A percentile compares a stretch with the other conserved stretches of the same genome.
These are phyloP conservation scores for Alternaria sp. DNA, from an alignment of 2,329 filamentous ascomycete species.

Conservation along the genomic window DNA sequence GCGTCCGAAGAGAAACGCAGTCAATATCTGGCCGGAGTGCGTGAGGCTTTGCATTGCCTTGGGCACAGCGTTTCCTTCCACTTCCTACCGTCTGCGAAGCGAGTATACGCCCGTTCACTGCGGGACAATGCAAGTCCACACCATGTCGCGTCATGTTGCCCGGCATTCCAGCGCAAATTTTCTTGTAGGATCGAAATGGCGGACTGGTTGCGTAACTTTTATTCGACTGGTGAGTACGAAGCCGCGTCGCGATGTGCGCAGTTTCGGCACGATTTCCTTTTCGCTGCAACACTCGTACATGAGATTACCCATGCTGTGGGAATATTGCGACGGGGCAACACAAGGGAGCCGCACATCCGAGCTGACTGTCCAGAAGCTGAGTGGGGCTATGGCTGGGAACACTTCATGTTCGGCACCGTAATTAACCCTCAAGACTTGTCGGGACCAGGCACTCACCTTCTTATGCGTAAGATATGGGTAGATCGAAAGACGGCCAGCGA, in stretches of 20 bases:
- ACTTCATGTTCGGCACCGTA: slow-evolving; percentile 43
- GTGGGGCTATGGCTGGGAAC: slow-evolving; percentile 47
- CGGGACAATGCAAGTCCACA: slow-evolving; percentile 2
- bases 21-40: slow-evolving; percentile 23
- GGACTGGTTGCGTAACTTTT: slow-evolving; percentile 25
- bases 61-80: slow-evolving; percentile 30
- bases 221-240: slow-evolving; percentile 26
- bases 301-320: slow-evolving; percentile 46
- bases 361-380: slow-evolving; percentile 36
- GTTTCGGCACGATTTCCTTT: slow-evolving; percentile 44
- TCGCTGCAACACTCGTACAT: slow-evolving; percentile 40
- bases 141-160: slow-evolving; percentile 15
- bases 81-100: slow-evolving; percentile 19
- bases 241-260: slow-evolving; percentile 32
- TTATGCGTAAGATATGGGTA: slow-evolving; percentile 41
- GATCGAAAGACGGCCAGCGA: slow-evolving; percentile 11
- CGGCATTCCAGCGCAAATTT: slow-evolving; percentile 18
- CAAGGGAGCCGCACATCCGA: slow-evolving; percentile 34
- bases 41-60: slow-evolving; percentile 34
- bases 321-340: slow-evolving; percentile 37
- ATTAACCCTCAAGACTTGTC: slow-evolving; percentile 39
- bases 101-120: slow-evolving; percentile 32
- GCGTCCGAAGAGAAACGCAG: slow-evolving; percentile 16
- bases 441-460: slow-evolving; percentile 21
- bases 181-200: slow-evolving; percentile 33